Conservation (phyloP, 208 protist genomes). For the Entamoeba dispar region DNA sequence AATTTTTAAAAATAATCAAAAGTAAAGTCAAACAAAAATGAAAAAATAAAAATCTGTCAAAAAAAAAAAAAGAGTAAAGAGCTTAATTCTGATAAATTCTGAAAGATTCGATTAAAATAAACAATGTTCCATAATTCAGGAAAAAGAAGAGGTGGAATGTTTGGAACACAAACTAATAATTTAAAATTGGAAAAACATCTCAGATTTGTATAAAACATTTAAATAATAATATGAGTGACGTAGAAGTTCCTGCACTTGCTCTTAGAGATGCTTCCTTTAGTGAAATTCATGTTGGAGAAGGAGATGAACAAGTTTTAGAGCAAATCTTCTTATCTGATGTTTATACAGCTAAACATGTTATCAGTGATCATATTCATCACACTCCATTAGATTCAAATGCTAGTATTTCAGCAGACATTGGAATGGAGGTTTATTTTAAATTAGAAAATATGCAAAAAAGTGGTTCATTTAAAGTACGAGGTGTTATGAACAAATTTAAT, state of each 20-base stretch:
- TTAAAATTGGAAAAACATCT: too few relatives aligned
- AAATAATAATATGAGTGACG: background rate
- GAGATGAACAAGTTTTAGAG: background rate
- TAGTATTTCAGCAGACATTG: background rate
- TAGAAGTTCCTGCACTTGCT: background rate
- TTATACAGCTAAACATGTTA: background rate
- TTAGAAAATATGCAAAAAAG: slow-evolving; percentile 13
- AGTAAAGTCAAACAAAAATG: too few relatives aligned
- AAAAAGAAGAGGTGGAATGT: too few relatives aligned
- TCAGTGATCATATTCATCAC: background rate
- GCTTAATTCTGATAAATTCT: too few relatives aligned
- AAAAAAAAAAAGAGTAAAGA: too few relatives aligned
- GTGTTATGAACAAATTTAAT: background rate
- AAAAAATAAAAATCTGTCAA: too few relatives aligned
- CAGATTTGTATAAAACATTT: too few relatives aligned
- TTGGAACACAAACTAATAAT: too few relatives aligned
- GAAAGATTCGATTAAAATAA: too few relatives aligned
- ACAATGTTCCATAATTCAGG: too few relatives aligned
- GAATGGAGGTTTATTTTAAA: background rate
- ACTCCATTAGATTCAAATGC: background rate
- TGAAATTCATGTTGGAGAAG: background rate
- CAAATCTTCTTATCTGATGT: background rate
- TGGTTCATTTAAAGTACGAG: slow-evolving; percentile 15
- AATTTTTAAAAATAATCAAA: too few relatives aligned
- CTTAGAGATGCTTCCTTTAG: background rate